Evolutionary conservation across 2,329 filamentous ascomycete genomes (phyloP).

Genomic region (Bipolaris zeicola): DNA sequence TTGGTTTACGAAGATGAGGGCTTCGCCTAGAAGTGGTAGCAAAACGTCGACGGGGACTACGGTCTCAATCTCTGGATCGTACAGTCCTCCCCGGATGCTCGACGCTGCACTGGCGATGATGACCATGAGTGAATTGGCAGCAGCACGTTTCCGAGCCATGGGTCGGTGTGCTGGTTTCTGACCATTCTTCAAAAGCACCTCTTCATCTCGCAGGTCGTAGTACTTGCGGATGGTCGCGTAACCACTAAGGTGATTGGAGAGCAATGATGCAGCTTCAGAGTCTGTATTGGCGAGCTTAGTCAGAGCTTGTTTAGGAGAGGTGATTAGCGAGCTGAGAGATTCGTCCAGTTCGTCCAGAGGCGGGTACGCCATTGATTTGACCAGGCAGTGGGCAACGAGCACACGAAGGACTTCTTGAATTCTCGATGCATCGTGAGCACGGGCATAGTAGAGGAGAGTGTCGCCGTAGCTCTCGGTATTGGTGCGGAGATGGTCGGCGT

Average conservation of each 20-base stretch:
- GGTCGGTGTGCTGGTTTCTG: constrained; percentile 55
- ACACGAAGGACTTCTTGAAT: constrained; percentile 85
- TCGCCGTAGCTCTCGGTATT: constrained; percentile 80
- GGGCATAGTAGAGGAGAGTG: constrained; percentile 87
- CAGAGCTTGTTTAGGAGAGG: constrained; percentile 72
- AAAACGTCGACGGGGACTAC: constrained; percentile 90
- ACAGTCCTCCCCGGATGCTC: constrained; percentile 88
- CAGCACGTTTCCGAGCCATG: constrained; percentile 68
- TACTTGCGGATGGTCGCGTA: constrained; percentile 91
- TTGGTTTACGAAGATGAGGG: constrained; percentile 74
- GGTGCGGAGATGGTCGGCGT: constrained; percentile 76
- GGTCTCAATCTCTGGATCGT: constrained; percentile 77
- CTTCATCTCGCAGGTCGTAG: constrained; percentile 83
- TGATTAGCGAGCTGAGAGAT: constrained; percentile 71
- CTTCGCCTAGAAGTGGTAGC: constrained; percentile 81
- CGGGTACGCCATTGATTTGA: constrained; percentile 83
- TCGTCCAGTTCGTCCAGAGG: constrained; percentile 72
- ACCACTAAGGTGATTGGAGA: constrained; percentile 85
- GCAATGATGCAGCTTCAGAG: constrained; percentile 77
- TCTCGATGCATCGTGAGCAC: constrained; percentile 77
- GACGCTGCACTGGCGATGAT: constrained; percentile 86
- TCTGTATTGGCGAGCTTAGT: constrained; percentile 75
- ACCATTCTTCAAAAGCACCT: constrained; percentile 48
- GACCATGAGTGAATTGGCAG: constrained; percentile 76
- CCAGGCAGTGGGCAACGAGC: constrained; percentile 83